phyloP scores from a whole-genome alignment of 768 basidiomycete species.

The Collybia sordida region DNA sequence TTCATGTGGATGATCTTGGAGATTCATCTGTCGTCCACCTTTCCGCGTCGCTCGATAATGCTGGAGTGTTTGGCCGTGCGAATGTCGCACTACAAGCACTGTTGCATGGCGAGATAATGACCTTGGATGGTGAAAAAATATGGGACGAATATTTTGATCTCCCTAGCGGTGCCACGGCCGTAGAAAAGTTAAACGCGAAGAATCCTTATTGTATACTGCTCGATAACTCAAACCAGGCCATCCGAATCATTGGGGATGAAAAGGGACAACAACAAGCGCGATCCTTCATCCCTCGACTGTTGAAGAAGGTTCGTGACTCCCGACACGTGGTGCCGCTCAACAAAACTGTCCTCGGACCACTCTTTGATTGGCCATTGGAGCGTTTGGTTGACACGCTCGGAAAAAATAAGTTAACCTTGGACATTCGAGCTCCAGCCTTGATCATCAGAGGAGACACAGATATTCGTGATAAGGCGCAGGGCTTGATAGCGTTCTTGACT shows the following conservation, averaged over 20 bases:
- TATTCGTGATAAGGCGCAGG: conserved; percentile 25
- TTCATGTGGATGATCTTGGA: conserved; percentile 28
- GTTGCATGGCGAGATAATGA: conserved; percentile 37
- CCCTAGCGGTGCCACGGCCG: conserved; percentile 33
- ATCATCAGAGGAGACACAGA: conserved; percentile 39
- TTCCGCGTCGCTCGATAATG: conserved; percentile 30
- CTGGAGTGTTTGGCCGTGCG: conserved; percentile 29
- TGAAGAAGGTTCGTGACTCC: conserved; percentile 35
- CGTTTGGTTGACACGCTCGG: conserved; percentile 38
- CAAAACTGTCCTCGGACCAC: conserved; percentile 26
- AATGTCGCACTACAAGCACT: conserved; percentile 37
- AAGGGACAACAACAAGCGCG: conserved; percentile 28
- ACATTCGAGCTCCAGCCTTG: conserved; percentile 39
- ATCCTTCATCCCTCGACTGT: conserved; percentile 29
- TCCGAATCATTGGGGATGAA: conserved; percentile 40
- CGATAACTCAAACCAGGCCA: conserved; percentile 35
- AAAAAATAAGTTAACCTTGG: conserved; percentile 40
- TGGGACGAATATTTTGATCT: conserved; percentile 53
- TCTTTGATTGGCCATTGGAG: conserved; percentile 39
- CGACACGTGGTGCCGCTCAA: conserved; percentile 36
- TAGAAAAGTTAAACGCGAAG: conserved; percentile 36
- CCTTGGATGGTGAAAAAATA: conserved; percentile 25
- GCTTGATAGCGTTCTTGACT: conserved; percentile 19
- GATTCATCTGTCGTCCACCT: conserved; percentile 38
- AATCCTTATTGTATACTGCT: conserved; percentile 33